Conservation (phyloP, 495 filamentous ascomycete species). For the Xylaria sp. region DNA sequence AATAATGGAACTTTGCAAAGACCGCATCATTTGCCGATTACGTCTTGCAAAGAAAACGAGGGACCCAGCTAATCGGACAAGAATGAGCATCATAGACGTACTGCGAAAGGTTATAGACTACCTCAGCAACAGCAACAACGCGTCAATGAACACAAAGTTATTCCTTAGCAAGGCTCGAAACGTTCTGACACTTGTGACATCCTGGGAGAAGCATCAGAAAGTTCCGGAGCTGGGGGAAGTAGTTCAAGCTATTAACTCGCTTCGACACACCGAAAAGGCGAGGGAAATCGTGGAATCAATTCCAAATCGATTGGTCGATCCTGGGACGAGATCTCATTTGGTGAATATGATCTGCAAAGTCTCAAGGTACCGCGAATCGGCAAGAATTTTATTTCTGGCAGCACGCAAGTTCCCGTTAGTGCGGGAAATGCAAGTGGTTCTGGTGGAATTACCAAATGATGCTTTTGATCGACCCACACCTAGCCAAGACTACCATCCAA, state of each 20-base stretch:
- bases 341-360: slow-evolving; percentile 43
- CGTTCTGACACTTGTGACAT: slow-evolving; percentile 20
- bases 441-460: slow-evolving; percentile 35
- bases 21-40: slow-evolving; percentile 45
- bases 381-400: slow-evolving; percentile 38
- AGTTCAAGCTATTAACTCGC: slow-evolving; percentile 27
- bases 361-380: slow-evolving; percentile 45
- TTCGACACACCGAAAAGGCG: slow-evolving; percentile 21
- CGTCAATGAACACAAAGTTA: neutral
- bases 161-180: slow-evolving; percentile 28
- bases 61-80: slow-evolving; percentile 11
- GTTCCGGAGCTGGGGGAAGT: slow-evolving; percentile 20
- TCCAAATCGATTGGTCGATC: slow-evolving; percentile 10
- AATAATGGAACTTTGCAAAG: slow-evolving; percentile 46
- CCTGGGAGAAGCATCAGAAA: slow-evolving; percentile 26
- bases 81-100: slow-evolving; percentile 31
- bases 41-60: slow-evolving; percentile 32
- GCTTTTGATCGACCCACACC: slow-evolving; percentile 31
- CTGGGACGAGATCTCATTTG: slow-evolving; percentile 29
- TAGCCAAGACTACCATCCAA: slow-evolving; percentile 18
- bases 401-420: slow-evolving; percentile 40
- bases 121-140: neutral
- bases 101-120: slow-evolving; percentile 27
- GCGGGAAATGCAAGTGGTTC: slow-evolving; percentile 34
- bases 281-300: neutral